phyloP scores from a whole-genome alignment of 1,284 basidiomycete species.

The Malassezia globosa region DNA sequence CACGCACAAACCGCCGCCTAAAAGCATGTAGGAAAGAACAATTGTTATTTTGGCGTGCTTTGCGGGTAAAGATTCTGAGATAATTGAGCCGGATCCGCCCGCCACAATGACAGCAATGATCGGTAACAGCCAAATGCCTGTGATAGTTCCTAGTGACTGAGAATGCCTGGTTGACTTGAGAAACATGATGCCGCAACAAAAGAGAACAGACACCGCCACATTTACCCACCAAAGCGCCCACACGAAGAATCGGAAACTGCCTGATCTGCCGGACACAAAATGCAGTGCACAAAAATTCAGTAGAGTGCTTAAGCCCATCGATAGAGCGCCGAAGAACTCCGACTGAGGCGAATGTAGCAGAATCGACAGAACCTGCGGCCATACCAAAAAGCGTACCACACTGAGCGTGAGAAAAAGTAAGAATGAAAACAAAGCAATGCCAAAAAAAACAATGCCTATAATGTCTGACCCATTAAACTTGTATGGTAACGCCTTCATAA shows the following conservation, averaged over 20 bases:
- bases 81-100: conserved; percentile 57
- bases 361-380: conserved; percentile 54
- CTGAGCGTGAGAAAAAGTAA: conserved; percentile 51
- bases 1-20: conserved; percentile 49
- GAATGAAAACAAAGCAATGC: conserved; percentile 60
- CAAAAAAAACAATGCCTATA: conserved; percentile 54
- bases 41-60: conserved; percentile 54
- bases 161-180: conserved; percentile 59
- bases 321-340: conserved; percentile 59
- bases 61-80: conserved; percentile 53
- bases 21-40: conserved; percentile 50
- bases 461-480: conserved; percentile 47
- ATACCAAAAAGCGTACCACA: conserved; percentile 53
- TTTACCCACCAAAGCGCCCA: conserved; percentile 68
- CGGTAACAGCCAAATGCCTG: conserved; percentile 53
- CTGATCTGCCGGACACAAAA: conserved; percentile 50
- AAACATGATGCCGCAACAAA: conserved; percentile 59
- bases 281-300: conserved; percentile 53
- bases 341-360: conserved; percentile 59
- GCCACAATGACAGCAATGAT: conserved; percentile 62
- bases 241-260: conserved; percentile 54
- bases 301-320: conserved; percentile 61
- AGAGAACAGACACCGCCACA: conserved; percentile 54
- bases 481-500: conserved; percentile 51
- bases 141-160: conserved; percentile 52